phyloP scores from a whole-genome alignment of 805 yeast genomes.

The Spathaspora hagerdaliae region DNA sequence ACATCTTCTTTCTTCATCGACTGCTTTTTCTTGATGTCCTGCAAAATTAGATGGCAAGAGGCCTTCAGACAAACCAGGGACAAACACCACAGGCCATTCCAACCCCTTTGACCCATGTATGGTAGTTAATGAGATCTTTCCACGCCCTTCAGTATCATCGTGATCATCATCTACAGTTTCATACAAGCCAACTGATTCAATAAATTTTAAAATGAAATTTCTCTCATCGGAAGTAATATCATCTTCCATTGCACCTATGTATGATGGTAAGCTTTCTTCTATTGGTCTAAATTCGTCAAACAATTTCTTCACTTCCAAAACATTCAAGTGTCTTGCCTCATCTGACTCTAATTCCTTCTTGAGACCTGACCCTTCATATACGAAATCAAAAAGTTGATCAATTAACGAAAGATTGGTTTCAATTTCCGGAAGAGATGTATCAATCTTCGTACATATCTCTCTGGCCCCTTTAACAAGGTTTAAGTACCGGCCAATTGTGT shows the following conservation, averaged over 20 bases:
- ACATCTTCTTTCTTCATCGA: constrained; percentile 79
- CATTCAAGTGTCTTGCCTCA: constrained; percentile 28
- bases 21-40: constrained; percentile 23
- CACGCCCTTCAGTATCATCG: constrained; percentile 10
- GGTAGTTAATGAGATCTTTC: constrained; percentile 57
- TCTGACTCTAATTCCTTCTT: constrained; percentile 22
- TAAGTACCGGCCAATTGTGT: constrained; percentile 15
- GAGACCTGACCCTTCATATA: constrained; percentile 27
- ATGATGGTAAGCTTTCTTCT: constrained; percentile 18
- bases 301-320: constrained; percentile 37
- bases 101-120: constrained; percentile 92
- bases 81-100: constrained; percentile 92
- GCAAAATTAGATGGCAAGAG: constrained; percentile 59
- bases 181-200: constrained; percentile 31
- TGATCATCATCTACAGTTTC: constrained; percentile 22
- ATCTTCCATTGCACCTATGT: constrained; percentile 9
- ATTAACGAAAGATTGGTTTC: constrained; percentile 1
- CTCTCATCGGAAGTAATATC: constrained; percentile 10
- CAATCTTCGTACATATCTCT: constrained; percentile 6
- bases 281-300: constrained; percentile 30
- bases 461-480: constrained; percentile 20
- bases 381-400: constrained; percentile 16
- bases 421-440: neutral
- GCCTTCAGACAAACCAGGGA: constrained; percentile 68
- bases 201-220: constrained; percentile 20